Conservation (phyloP, 2,329 filamentous ascomycete species). For the Rhinocladiella similis region DNA sequence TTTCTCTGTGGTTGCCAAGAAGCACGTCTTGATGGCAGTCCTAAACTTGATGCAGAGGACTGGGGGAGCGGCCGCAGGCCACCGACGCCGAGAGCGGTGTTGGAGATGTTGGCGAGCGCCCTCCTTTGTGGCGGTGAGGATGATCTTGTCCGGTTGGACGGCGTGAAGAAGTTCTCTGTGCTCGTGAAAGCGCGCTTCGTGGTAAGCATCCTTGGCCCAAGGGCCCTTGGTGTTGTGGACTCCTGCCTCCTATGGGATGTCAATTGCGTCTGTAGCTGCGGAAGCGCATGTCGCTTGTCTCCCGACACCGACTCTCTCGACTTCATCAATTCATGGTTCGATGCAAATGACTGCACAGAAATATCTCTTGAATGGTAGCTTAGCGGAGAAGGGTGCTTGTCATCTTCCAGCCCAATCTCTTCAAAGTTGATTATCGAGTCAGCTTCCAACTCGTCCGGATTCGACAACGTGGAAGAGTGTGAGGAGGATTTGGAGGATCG, state of each 20-base stretch:
- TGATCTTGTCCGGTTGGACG: constrained; percentile 19
- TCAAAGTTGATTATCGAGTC: constrained; percentile 80
- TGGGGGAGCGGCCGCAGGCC: constrained; percentile 23
- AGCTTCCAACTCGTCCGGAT: constrained; percentile 55
- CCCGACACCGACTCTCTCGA: constrained; percentile 4
- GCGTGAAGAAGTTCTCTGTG: constrained; percentile 15
- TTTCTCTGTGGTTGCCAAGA: constrained; percentile 48
- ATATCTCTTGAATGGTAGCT: constrained; percentile 21
- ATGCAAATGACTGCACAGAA: constrained; percentile 27
- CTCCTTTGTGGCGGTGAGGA: constrained; percentile 23
- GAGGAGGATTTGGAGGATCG: constrained; percentile 92
- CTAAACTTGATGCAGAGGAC: constrained; percentile 19
- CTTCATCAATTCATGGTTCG: constrained; percentile 31
- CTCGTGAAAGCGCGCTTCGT: constrained; percentile 21
- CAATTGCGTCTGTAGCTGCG: constrained; percentile 19
- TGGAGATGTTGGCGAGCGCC: constrained; percentile 12
- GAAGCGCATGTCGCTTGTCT: constrained; percentile 13
- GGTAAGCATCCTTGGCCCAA: constrained; percentile 5
- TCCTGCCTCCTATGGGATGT: constrained; percentile 8
- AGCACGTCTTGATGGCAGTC: constrained; percentile 33
- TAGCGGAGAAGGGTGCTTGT: constrained; percentile 43
- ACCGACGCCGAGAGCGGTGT: constrained; percentile 12
- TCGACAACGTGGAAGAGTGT: constrained; percentile 75
- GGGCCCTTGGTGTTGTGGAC: constrained; percentile 4
- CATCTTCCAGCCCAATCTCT: constrained; percentile 83